Evolutionary conservation across 2,329 filamentous ascomycete genomes (phyloP).

Genomic region (Diaporthe sp.): DNA sequence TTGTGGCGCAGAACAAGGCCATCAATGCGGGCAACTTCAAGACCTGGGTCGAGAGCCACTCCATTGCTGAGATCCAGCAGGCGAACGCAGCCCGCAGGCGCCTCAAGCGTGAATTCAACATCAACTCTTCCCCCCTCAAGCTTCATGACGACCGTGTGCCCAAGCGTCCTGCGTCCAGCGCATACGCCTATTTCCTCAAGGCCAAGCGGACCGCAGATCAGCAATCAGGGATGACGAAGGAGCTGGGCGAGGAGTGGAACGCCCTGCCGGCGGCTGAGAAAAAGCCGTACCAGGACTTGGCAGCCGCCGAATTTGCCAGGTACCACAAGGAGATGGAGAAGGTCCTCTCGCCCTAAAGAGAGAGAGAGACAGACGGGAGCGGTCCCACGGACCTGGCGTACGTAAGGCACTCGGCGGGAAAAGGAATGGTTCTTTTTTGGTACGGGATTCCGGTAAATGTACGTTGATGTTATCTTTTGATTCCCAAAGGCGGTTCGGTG

Average conservation of each 20-base stretch:
- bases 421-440: slow-evolving; percentile 23
- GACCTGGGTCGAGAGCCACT: slow-evolving; percentile 59
- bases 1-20: slow-evolving; percentile 51
- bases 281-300: slow-evolving; percentile 49
- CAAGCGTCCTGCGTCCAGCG: slow-evolving; percentile 44
- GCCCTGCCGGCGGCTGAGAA: slow-evolving; percentile 49
- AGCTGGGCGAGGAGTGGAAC: slow-evolving; percentile 54
- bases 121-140: slow-evolving; percentile 35
- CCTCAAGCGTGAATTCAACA: slow-evolving; percentile 50
- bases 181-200: slow-evolving; percentile 52
- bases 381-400: background rate
- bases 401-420: background rate
- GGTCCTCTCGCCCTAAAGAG: slow-evolving; percentile 33
- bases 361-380: background rate
- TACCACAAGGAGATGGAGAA: slow-evolving; percentile 45
- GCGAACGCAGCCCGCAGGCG: slow-evolving; percentile 60
- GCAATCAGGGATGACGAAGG: slow-evolving; percentile 35
- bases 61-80: slow-evolving; percentile 50
- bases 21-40: slow-evolving; percentile 53
- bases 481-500: slow-evolving; percentile 17
- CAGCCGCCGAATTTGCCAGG: slow-evolving; percentile 42
- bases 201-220: slow-evolving; percentile 45
- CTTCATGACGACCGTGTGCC: slow-evolving; percentile 62
- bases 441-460: slow-evolving; percentile 18
- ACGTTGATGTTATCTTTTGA: slow-evolving; percentile 28